Evolutionary conservation across 2,329 filamentous ascomycete species (phyloP).

Genomic region (Xylariaceae sp.): DNA sequence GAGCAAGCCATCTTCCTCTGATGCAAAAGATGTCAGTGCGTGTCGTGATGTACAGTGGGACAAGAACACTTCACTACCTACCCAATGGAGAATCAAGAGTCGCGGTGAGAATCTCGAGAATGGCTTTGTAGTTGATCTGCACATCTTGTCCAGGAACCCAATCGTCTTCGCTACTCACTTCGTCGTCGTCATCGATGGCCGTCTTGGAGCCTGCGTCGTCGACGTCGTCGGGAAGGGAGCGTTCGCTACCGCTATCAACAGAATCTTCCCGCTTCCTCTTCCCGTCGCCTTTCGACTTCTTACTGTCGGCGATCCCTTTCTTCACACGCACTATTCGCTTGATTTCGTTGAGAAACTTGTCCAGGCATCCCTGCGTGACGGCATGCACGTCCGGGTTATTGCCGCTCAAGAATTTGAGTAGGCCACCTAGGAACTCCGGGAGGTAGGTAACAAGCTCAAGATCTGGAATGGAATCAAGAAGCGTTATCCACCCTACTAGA

Average conservation of each 20-base stretch:
- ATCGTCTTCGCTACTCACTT: constrained; percentile 73
- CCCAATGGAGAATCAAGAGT: constrained; percentile 81
- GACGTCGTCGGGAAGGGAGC: constrained; percentile 55
- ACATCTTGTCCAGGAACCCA: constrained; percentile 98
- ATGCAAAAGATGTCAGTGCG: constrained; percentile 20
- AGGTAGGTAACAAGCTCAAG: constrained; percentile 90
- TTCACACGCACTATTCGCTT: constrained; percentile 91
- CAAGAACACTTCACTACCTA: constrained; percentile 34
- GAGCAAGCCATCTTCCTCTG: constrained; percentile 88
- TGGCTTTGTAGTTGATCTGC: constrained; percentile 86
- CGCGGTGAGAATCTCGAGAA: constrained; percentile 84
- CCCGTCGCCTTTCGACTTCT: constrained; percentile 63
- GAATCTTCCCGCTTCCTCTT: constrained; percentile 68
- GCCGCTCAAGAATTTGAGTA: constrained; percentile 90
- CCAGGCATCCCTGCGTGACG: constrained; percentile 81
- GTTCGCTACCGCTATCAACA: constrained; percentile 61
- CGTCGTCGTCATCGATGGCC: constrained; percentile 50
- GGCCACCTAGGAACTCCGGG: constrained; percentile 82
- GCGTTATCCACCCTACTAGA: constrained; percentile 89
- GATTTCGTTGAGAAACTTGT: constrained; percentile 89
- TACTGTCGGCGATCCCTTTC: constrained; percentile 84
- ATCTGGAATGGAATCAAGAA: constrained; percentile 94
- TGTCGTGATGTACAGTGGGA: constrained; percentile 1
- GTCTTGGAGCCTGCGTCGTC: constrained; percentile 57
- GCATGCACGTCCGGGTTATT: constrained; percentile 92